Base-by-base conservation (phyloP, 2,329 filamentous ascomycete species). In the Chlorencoelia australis region DNA sequence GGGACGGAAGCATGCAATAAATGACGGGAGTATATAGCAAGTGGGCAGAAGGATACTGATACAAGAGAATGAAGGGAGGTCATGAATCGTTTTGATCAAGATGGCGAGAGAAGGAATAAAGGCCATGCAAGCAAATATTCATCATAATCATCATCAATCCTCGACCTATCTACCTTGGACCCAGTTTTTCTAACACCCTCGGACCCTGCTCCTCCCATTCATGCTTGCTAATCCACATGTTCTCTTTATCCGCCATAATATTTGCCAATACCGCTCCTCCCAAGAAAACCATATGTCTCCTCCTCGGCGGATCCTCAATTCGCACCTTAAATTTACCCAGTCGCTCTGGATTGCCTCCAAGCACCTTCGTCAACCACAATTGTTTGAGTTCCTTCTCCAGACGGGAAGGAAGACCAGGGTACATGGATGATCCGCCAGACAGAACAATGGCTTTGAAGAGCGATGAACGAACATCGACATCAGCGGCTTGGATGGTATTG, bases 331-430 rank as follows among this genome's bases (percentile, higher is more conserved):
- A 98, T 78, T 96, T 98, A 78, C 76, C 85, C 56, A 98, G 63
- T 49, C 91, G 76, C 65, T 96, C 89, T 1, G 91, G 89, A 62
- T 98, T 87, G 41, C 89, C 88, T 41, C 80, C 75, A 50, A 98
- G 68, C 28, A 95, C 87, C 48, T 82, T 80, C 37, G 89, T 95
- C 47, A 98, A 74, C 91, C 91, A 98, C 52, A 98, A 67, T 68
- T 98, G 91, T 72, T 98, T 98, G 53, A 98, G 67, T 64, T 98
- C 91, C 73, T 98, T 98, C 67, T 98, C 91, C 62, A 98, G 66
- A 46, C 91, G 75, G 43, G 86, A 94, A 4, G 91, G 91, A 48
- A 98, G 71, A 42, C 91, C 91, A 0, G 91, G 91, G 62, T 98
- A 98, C 91, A 98, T 98, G 77, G 85, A 94, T 69, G 84, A 93